phyloP scores from a whole-genome alignment of 1,284 basidiomycete genomes.

The Calocybe gambosa region DNA sequence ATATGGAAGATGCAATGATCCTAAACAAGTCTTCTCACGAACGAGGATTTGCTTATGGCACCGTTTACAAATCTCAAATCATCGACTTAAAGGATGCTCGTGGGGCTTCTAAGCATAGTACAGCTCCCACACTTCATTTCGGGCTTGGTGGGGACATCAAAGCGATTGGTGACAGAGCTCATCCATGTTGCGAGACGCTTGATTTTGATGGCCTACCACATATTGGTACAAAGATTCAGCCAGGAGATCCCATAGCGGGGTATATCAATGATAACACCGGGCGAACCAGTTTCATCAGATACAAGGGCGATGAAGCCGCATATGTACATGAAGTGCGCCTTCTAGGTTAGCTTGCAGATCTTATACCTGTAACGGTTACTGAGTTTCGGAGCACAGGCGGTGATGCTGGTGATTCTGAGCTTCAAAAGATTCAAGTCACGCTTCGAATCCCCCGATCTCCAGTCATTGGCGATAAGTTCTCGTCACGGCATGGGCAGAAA shows the following conservation, averaged over 20 bases:
- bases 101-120: conserved; percentile 53
- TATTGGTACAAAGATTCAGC: conserved; percentile 64
- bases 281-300: conserved; percentile 85
- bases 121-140: conserved; percentile 71
- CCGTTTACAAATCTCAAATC: conserved; percentile 93
- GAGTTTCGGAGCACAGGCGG: conserved; percentile 43
- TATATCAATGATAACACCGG: conserved; percentile 87
- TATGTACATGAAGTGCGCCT: conserved; percentile 93
- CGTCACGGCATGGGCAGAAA: conserved; percentile 98
- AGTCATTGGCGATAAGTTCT: conserved; percentile 99
- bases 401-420: conserved; percentile 82
- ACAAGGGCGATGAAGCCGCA: conserved; percentile 93
- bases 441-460: conserved; percentile 92
- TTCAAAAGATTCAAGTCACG: conserved; percentile 93
- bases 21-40: conserved; percentile 99
- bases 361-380: neutral
- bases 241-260: conserved; percentile 80
- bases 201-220: conserved; percentile 85
- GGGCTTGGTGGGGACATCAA: conserved; percentile 79
- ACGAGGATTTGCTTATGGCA: conserved; percentile 95
- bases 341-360: conserved; percentile 49
- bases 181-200: conserved; percentile 56
- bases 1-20: conserved; percentile 99
- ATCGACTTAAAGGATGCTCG: conserved; percentile 84
- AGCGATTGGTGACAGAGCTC: conserved; percentile 48